These are phyloP conservation scores for Xylariaceae sp. DNA, from an alignment of 2,329 filamentous ascomycete species.

Conservation along the genomic window DNA sequence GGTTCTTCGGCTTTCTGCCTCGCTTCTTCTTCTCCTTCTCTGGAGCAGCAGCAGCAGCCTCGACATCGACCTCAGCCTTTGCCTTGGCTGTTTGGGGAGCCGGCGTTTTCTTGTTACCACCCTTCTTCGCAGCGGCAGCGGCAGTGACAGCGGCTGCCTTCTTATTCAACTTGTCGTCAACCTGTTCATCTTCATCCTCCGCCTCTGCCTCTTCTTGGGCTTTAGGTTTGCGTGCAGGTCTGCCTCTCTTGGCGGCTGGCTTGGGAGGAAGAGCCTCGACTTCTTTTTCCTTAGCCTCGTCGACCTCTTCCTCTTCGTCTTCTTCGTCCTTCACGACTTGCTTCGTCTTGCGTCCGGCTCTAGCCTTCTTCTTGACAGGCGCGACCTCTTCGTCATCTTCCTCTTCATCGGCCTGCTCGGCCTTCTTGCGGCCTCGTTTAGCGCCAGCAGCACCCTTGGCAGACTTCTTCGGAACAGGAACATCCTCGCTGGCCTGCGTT, in stretches of 20 bases:
- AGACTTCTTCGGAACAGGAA: conserved; percentile 28
- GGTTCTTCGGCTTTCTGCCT: conserved; percentile 8
- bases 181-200: no score
- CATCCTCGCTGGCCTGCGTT: conserved; percentile 20
- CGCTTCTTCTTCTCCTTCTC: conserved; percentile 37
- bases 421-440: conserved; percentile 36
- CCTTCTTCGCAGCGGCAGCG: no score
- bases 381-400: conserved; percentile 28
- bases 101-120: no score
- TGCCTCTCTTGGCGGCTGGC: no score
- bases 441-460: conserved; percentile 24
- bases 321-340: conserved; percentile 25
- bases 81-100: no score
- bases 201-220: no score
- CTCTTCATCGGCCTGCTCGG: conserved; percentile 20
- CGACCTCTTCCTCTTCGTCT: conserved; percentile 14
- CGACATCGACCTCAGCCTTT: no score
- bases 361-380: conserved; percentile 36
- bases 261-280: conserved; percentile 26
- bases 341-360: conserved; percentile 16
- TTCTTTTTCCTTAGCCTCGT: not conserved
- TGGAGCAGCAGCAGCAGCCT: conserved; percentile 22
- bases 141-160: no score
- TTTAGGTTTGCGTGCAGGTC: no score
- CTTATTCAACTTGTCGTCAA: no score